Percentiles rank a stretch among this genome's conserved stretches.
These are phyloP conservation scores for Mycena belliarum DNA, from an alignment of 768 basidiomycete genomes.

Conservation along the genomic window DNA sequence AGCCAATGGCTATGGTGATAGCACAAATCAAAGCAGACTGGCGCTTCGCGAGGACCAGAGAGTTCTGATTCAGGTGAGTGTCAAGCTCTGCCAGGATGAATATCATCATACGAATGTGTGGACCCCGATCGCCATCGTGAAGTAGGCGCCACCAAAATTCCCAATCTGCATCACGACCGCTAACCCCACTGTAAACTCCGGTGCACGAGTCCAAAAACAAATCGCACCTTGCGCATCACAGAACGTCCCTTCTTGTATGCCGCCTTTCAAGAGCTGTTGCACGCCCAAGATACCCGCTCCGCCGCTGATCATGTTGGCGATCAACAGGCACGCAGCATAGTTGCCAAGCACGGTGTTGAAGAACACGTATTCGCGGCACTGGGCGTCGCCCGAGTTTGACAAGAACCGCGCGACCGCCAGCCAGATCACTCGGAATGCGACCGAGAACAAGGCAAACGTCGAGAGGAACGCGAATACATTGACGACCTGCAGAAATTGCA, in stretches of 20 bases:
- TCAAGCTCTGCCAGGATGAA: not conserved
- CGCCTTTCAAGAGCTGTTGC: conserved; percentile 45
- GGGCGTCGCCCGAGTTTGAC: conserved; percentile 20
- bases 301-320: conserved; percentile 56
- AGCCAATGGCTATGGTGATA: conserved; percentile 49
- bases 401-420: conserved; percentile 40
- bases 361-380: conserved; percentile 55
- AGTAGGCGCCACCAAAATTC: conserved; percentile 61
- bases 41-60: conserved; percentile 58
- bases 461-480: conserved; percentile 57
- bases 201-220: too few species aligned
- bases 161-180: conserved; percentile 63
- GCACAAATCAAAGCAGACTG: conserved; percentile 52
- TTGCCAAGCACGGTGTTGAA: conserved; percentile 73
- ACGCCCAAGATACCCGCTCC: conserved; percentile 56
- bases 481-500: conserved; percentile 40
- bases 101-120: conserved; percentile 55
- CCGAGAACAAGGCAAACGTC: conserved; percentile 50
- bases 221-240: conserved; percentile 63
- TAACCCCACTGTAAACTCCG: conserved; percentile 30
- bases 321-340: conserved; percentile 63
- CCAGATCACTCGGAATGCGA: conserved; percentile 50
- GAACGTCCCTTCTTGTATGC: conserved; percentile 51
- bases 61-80: conserved; percentile 28
- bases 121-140: conserved; percentile 61